Evolutionary conservation across 202 grass and related monocot species (phyloP), one percentile per base, ranked within the genome.

Genomic region (Musa balbisiana): DNA sequence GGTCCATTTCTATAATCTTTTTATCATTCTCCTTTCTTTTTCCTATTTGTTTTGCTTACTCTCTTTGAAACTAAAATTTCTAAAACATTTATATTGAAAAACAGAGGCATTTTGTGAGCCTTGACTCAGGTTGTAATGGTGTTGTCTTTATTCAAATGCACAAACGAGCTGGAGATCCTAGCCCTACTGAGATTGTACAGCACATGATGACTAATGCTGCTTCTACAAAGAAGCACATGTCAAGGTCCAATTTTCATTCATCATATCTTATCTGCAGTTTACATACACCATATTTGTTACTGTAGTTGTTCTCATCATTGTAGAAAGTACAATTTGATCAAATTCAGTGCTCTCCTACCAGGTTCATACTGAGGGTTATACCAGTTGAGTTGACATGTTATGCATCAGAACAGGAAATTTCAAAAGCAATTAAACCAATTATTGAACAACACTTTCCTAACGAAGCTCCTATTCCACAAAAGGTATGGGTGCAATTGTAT

Each of bases 181-280:
- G 86, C 58, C 94, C 91, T 54, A 79, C 79, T 80, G 88, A 98
- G 58, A 90, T 94, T 73, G 94, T 88, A 82, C 91, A 98, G 73
- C 84, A 82, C 77, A 89, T 93, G 84, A 98, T 93, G 91, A 83
- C 75, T 62, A 86, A 82, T 1, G 85, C 80, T 86, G 89, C 83
- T 80, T 87, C 88, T 64, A 92, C 91, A 78, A 85, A 80, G 80
- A 98, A 98, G 83, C 88, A 98, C 81, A 98, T 98, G 91, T 98
- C 91, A 78, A 98, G 94, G 94, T 98, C 78, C 52, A 74, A 24
- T 83, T 58, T 77, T 80, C 76, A 54, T 22, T 49, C 52, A 74
- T 56, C 33, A 8, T 43, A 8, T 43, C 4, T 43, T 43, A 43
- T 43, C 33, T 43, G 33, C 33, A 43, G 33, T 43, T 43, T 73